Percentiles rank a stretch among this genome's conserved stretches.
Evolutionary conservation across 164 flowering plant genomes (phyloP).

Genomic region (Protea cynaroides): DNA sequence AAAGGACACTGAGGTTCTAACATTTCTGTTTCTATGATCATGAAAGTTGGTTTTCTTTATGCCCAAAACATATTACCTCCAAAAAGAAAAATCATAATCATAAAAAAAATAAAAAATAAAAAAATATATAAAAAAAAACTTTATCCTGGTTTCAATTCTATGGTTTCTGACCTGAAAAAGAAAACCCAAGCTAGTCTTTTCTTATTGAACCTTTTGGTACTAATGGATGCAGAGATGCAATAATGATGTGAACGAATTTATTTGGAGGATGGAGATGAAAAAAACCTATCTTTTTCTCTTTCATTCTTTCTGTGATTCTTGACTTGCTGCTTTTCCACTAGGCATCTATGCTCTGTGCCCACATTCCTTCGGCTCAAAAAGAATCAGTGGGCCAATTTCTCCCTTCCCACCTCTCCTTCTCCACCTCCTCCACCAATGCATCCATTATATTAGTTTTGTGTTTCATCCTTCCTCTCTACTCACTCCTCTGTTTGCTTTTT

Average conservation of each 20-base stretch:
- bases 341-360: constrained; percentile 29
- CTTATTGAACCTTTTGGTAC: too few species aligned
- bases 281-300: not conserved
- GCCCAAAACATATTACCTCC: too few species aligned
- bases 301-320: constrained; percentile 5
- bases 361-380: constrained; percentile 18
- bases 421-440: not conserved
- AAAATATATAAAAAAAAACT: too few species aligned
- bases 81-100: too few species aligned
- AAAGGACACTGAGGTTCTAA: too few species aligned
- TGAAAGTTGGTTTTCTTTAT: too few species aligned
- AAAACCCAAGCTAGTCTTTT: too few species aligned
- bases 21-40: too few species aligned
- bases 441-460: constrained; percentile 17
- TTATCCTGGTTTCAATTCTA: too few species aligned
- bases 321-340: constrained; percentile 19
- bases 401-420: constrained; percentile 1
- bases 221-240: not conserved
- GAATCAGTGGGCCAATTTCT: constrained; percentile 18
- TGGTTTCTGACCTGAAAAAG: too few species aligned
- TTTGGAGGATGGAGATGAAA: too few species aligned
- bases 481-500: not conserved
- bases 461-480: not conserved
- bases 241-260: not conserved
- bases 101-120: too few species aligned